Evolutionary conservation across 345 rosid species (phyloP).

Genomic region (Excoecaria cochinchinensis): DNA sequence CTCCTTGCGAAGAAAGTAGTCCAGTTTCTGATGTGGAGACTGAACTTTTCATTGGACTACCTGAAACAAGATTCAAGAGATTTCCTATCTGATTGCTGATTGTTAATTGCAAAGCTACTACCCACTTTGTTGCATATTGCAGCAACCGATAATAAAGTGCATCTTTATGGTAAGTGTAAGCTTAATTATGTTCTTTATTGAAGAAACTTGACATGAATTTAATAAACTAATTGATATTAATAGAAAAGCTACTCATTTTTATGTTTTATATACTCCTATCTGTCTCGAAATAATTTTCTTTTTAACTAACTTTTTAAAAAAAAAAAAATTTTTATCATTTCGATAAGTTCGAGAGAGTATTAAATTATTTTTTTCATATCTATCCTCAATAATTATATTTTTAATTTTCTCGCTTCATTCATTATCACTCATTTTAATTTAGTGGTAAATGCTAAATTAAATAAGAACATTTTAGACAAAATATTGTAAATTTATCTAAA

Average conservation of each 20-base stretch:
- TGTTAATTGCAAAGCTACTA: background rate
- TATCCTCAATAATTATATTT: background rate
- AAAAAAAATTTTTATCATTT: no score
- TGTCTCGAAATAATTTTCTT: no score
- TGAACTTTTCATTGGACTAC: constrained; percentile 76
- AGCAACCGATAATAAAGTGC: constrained; percentile 7
- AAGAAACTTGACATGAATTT: background rate
- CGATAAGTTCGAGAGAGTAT: no score
- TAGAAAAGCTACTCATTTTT: background rate
- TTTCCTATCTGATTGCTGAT: constrained; percentile 6
- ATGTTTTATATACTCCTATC: no score
- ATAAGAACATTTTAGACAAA: no score
- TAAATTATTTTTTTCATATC: no score
- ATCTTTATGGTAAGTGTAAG: background rate
- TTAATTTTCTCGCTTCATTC: no score
- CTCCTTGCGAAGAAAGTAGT: constrained; percentile 34
- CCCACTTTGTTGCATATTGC: background rate
- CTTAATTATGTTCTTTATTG: background rate
- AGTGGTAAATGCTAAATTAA: no score
- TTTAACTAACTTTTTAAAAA: no score
- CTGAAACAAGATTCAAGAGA: constrained; percentile 49
- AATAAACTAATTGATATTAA: background rate
- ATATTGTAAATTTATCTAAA: no score
- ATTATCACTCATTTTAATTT: no score
- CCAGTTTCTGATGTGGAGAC: constrained; percentile 82